Evolutionary conservation across 192 early-diverging fungal species (phyloP).

Genomic region (Chytriomyces sp.): DNA sequence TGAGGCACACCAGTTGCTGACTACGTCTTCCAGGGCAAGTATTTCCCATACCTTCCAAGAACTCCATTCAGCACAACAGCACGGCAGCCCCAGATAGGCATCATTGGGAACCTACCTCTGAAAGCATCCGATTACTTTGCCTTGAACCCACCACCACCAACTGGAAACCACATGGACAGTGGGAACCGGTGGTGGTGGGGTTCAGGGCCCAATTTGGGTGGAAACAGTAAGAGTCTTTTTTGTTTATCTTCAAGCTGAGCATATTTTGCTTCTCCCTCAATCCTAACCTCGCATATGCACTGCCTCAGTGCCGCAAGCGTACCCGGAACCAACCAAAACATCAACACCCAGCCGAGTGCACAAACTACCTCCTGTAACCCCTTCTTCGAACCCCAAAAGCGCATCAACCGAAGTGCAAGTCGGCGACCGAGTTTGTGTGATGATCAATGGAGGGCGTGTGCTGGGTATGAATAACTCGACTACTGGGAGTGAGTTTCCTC

Average conservation of each 20-base stretch:
- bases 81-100: conserved; percentile 40
- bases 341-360: background rate
- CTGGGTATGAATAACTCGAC: conserved; percentile 25
- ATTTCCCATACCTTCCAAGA: conserved; percentile 56
- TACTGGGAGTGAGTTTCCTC: no score
- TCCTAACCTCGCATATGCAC: no score
- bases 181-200: conserved; percentile 61
- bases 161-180: conserved; percentile 57
- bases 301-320: background rate
- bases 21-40: conserved; percentile 32
- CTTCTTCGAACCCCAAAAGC: background rate
- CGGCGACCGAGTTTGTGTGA: conserved; percentile 47
- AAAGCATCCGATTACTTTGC: conserved; percentile 50
- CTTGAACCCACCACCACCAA: conserved; percentile 54
- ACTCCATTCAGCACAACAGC: conserved; percentile 39
- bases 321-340: background rate
- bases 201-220: conserved; percentile 43
- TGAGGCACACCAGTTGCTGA: background rate
- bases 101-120: conserved; percentile 47
- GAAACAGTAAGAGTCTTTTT: conserved; percentile 46
- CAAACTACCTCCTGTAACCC: no score
- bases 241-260: background rate
- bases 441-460: conserved; percentile 40
- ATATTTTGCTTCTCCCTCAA: no score
- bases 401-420: conserved; percentile 26